Evolutionary conservation across 1,139 yeast species (phyloP).

Genomic region (Protomyces inundatus): DNA sequence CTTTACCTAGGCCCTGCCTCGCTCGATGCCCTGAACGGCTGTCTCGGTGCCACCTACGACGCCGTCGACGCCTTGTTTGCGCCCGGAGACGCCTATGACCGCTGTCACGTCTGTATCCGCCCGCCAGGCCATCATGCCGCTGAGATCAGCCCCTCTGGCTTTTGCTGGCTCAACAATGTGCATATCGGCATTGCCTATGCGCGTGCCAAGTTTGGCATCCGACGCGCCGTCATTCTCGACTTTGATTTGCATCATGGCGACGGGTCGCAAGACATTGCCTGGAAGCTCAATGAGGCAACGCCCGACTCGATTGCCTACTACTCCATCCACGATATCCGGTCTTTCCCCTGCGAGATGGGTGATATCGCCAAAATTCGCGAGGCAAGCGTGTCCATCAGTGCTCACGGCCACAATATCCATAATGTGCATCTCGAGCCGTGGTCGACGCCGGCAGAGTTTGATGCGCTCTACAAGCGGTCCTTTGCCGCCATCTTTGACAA

Average conservation of each 20-base stretch:
- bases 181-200: constrained; percentile 83
- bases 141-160: constrained; percentile 79
- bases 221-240: constrained; percentile 78
- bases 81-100: background rate
- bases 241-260: constrained; percentile 91
- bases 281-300: constrained; percentile 49
- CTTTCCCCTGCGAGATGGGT: constrained; percentile 78
- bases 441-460: constrained; percentile 57
- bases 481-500: constrained; percentile 60
- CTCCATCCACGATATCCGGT: constrained; percentile 78
- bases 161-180: constrained; percentile 74
- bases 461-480: constrained; percentile 55
- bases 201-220: constrained; percentile 54
- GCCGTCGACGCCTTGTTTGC: constrained; percentile 58
- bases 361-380: constrained; percentile 50
- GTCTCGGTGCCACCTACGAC: constrained; percentile 69
- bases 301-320: constrained; percentile 72
- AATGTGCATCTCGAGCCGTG: constrained; percentile 73
- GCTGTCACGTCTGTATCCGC: constrained; percentile 42
- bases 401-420: constrained; percentile 68
- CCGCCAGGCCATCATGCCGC: constrained; percentile 95
- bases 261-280: constrained; percentile 82
- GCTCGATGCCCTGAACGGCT: constrained; percentile 69
- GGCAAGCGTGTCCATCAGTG: constrained; percentile 74
- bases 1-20: constrained; percentile 68